Evolutionary conservation across 202 grass and related monocot species (phyloP).

Genomic region (Bolboschoenoplectus hybrid): DNA sequence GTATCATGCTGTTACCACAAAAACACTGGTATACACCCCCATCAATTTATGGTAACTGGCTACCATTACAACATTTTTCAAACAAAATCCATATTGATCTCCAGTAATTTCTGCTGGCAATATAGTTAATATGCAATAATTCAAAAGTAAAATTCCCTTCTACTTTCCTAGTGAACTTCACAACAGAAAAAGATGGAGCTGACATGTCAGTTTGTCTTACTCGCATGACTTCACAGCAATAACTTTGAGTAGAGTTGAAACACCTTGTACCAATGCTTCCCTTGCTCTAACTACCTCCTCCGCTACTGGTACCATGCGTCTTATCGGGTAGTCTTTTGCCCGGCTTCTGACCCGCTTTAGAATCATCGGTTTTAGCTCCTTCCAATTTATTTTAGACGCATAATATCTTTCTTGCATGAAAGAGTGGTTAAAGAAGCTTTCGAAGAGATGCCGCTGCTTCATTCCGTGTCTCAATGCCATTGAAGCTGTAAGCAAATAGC

Average conservation of each 20-base stretch:
- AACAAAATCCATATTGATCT: not conserved
- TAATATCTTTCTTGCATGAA: constrained; percentile 50
- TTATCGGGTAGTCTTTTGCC: constrained; percentile 69
- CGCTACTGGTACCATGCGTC: constrained; percentile 71
- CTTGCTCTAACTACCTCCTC: constrained; percentile 66
- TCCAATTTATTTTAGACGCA: constrained; percentile 78
- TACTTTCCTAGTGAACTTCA: not conserved
- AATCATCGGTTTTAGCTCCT: constrained; percentile 81
- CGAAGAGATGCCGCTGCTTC: constrained; percentile 37
- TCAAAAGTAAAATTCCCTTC: not conserved
- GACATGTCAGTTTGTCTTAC: constrained; percentile 49
- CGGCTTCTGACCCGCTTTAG: constrained; percentile 76
- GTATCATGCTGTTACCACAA: not conserved
- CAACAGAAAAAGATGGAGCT: not conserved
- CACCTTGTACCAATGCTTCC: constrained; percentile 55
- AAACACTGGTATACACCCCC: not conserved
- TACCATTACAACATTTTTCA: constrained; percentile 3
- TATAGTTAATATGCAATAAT: not conserved
- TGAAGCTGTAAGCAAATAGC: constrained; percentile 19
- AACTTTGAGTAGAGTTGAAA: constrained; percentile 59
- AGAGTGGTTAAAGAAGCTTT: constrained; percentile 42
- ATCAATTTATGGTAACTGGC: not conserved
- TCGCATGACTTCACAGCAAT: constrained; percentile 79
- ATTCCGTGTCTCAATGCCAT: constrained; percentile 51
- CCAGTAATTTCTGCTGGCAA: not conserved